Percentiles rank a stretch among this genome's conserved stretches.
Evolutionary conservation across 306 rosid genomes (phyloP).

Genomic region (Quercus variabilis): DNA sequence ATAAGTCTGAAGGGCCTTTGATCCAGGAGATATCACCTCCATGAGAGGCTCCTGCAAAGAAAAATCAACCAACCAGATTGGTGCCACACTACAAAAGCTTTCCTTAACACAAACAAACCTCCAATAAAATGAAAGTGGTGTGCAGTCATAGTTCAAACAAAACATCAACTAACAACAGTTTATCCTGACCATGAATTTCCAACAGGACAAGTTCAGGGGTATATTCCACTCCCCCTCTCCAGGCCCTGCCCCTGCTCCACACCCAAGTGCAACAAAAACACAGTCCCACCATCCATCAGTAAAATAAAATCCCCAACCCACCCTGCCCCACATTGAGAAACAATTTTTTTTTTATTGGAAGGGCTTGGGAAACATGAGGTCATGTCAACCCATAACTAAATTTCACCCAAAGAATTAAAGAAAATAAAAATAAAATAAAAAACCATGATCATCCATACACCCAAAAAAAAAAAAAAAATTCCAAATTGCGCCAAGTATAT

Average conservation of each 20-base stretch:
- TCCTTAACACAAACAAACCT: neutral
- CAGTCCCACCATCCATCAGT: neutral
- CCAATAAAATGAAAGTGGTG: neutral
- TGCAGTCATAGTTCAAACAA: neutral
- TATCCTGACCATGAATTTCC: neutral
- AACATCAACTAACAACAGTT: neutral
- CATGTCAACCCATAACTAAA: neutral
- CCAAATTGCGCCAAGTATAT: too few species aligned
- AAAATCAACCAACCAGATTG: conserved; percentile 11
- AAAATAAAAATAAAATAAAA: too few species aligned
- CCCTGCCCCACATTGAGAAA: neutral
- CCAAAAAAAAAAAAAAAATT: neutral
- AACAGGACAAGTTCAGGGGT: neutral
- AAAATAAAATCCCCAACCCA: neutral
- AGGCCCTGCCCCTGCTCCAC: neutral
- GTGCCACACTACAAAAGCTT: neutral
- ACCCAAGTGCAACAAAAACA: neutral
- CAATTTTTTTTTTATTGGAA: neutral
- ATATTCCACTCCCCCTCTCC: neutral
- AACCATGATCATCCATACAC: neutral
- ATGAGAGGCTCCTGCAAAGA: conserved; percentile 87
- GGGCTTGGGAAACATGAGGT: neutral
- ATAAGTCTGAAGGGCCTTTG: conserved; percentile 87
- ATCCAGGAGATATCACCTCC: conserved; percentile 96
- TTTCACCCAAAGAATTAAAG: neutral